These are phyloP conservation scores for Beauveria caledonica DNA, from an alignment of 2,329 filamentous ascomycete genomes.

Conservation along the genomic window DNA sequence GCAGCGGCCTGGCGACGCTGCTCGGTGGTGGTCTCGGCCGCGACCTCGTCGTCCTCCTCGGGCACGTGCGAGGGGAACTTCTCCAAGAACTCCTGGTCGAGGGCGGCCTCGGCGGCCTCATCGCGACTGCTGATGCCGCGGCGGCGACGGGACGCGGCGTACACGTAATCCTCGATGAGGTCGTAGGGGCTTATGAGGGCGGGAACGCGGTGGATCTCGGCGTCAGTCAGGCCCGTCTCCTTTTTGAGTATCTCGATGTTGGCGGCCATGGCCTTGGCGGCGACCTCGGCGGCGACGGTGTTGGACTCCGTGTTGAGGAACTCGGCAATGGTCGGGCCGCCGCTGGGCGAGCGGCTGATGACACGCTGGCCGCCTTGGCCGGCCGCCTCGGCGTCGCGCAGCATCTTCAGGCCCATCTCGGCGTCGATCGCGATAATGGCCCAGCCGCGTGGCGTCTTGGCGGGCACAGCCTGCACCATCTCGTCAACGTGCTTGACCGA, in stretches of 20 bases:
- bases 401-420: constrained; percentile 15
- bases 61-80: background rate
- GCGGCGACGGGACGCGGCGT: background rate
- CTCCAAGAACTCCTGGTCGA: background rate
- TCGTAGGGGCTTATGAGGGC: background rate
- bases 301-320: background rate
- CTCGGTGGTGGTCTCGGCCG: background rate
- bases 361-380: constrained; percentile 14
- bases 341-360: background rate
- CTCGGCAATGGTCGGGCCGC: background rate
- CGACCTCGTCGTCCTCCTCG: background rate
- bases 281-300: background rate
- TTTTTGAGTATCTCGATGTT: constrained; percentile 15
- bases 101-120: constrained; percentile 2
- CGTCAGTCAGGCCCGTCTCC: constrained; percentile 17
- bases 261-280: background rate
- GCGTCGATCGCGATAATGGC: constrained; percentile 16
- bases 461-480: constrained; percentile 22
- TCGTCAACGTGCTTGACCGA: constrained; percentile 22
- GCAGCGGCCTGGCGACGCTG: background rate
- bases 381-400: background rate
- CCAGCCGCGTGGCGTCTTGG: constrained; percentile 19
- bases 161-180: background rate
- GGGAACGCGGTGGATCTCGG: constrained; percentile 18
- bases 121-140: background rate